Conservation (phyloP, 768 basidiomycete genomes). For the Pulveroboletus sp. region DNA sequence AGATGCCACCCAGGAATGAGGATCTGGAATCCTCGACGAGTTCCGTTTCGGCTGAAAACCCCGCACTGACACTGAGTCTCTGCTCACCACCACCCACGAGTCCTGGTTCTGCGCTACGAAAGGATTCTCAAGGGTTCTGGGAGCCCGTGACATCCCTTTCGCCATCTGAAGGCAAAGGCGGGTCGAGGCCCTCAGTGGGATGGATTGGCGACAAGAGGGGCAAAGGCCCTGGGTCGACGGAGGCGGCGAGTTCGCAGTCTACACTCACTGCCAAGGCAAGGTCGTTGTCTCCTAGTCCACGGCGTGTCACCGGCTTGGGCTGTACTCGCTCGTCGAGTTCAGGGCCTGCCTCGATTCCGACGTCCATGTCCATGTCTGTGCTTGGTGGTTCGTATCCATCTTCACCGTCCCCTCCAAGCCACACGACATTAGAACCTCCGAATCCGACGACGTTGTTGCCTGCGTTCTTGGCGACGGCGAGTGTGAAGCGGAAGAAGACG, state of each 20-base stretch:
- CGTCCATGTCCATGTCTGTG: constrained; percentile 6
- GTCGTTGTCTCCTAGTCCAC: constrained; percentile 16
- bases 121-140: constrained; percentile 29
- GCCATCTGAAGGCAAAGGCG: constrained; percentile 7
- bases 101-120: constrained; percentile 14
- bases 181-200: not conserved
- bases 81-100: constrained; percentile 10
- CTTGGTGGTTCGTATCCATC: constrained; percentile 8
- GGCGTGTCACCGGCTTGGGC: not conserved
- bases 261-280: constrained; percentile 10
- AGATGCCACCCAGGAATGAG: not conserved
- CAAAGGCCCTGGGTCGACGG: not conserved
- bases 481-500: constrained; percentile 22
- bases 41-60: constrained; percentile 1
- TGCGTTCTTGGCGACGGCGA: constrained; percentile 21
- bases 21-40: not conserved
- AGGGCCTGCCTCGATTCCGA: constrained; percentile 2
- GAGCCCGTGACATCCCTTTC: constrained; percentile 17
- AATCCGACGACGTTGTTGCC: constrained; percentile 20
- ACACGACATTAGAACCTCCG: not conserved
- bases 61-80: constrained; percentile 6
- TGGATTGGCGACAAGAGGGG: constrained; percentile 6
- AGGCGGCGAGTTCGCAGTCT: not conserved
- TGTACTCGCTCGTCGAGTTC: constrained; percentile 14
- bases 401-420: constrained; percentile 5